Evolutionary conservation across 75 land plant species (phyloP), one percentile per base, ranked within the genome.

Genomic region (Selaginella moellendorffii): DNA sequence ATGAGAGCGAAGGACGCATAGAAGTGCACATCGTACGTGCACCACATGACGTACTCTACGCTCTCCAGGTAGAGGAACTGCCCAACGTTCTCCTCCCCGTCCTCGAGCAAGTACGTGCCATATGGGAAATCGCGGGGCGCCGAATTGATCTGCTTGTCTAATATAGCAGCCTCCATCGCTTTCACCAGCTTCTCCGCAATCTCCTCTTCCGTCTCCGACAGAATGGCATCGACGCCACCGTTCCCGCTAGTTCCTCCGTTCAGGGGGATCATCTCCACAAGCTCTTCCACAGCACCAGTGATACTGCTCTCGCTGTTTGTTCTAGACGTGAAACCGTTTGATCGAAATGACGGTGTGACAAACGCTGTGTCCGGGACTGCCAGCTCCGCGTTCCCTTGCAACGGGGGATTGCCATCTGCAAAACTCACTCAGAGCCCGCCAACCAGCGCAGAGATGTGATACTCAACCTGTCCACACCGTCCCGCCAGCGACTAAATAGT

Each of bases 11-110:
- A 88, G 8, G 93, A 88, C 54, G 93, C 78, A 67, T 88, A 88
- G 52, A 88, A 88, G 71, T 88, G 93, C 29, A 88, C 93, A 69
- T 88, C 93, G 63, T 88, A 84, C 28, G 93, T 88, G 71, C 82
- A 85, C 83, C 87, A 88, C 93, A 88, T 84, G 17, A 59, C 46
- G 63, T 84, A 88, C 65, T 88, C 93, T 24, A 78, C 63, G 26
- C 93, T 86, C 77, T 88, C 93, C 42, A 82, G 66, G 64, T 88
- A 88, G 20, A 88, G 77, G 62, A 88, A 88, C 56, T 88, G 93
- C 0, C 93, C 93, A 52, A 88, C 65, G 62, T 88, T 84, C 72
- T 88, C 85, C 60, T 84, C 85, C 24, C 81, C 84, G 26, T 74
- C 68, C 54, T 74, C 67, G 54, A 84, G 88, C 64, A 84, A 69